phyloP scores from a whole-genome alignment of 306 rosid genomes.

The Sphenostylis stenocarpa region DNA sequence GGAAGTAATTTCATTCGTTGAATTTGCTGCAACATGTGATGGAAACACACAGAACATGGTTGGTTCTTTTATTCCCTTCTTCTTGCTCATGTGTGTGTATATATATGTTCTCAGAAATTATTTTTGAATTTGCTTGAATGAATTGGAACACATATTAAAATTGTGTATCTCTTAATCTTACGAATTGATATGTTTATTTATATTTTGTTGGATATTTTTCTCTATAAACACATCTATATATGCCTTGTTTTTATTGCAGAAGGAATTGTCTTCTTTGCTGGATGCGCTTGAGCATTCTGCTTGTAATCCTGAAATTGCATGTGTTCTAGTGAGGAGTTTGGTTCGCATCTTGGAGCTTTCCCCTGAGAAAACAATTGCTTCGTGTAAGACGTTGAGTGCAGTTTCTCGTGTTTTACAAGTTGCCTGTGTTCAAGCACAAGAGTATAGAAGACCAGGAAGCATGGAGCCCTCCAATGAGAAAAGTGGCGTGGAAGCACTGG shows the following conservation, averaged over 20 bases:
- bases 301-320: slow-evolving; percentile 72
- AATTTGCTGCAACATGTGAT: slow-evolving; percentile 72
- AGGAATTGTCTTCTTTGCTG: slow-evolving; percentile 82
- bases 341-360: slow-evolving; percentile 68
- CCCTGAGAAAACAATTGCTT: slow-evolving; percentile 76
- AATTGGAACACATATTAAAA: not conserved
- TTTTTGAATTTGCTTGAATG: not conserved
- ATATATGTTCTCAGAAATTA: not conserved
- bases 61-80: slow-evolving; percentile 28
- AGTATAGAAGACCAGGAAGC: slow-evolving; percentile 56
- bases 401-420: slow-evolving; percentile 82
- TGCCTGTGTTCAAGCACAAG: slow-evolving; percentile 86
- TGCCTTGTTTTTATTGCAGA: slow-evolving; percentile 49
- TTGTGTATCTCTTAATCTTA: not conserved
- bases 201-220: not conserved
- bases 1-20: slow-evolving; percentile 82
- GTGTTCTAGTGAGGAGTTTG: slow-evolving; percentile 72
- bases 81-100: not conserved
- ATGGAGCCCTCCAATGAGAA: slow-evolving; percentile 39
- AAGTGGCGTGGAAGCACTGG: slow-evolving; percentile 33
- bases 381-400: slow-evolving; percentile 71
- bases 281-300: slow-evolving; percentile 83
- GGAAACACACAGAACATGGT: slow-evolving; percentile 77
- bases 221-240: not conserved
- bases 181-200: not conserved